Evolutionary conservation across 345 rosid genomes (phyloP), one percentile per base, ranked within the genome.

Genomic region (Euphorbia lathyris): DNA sequence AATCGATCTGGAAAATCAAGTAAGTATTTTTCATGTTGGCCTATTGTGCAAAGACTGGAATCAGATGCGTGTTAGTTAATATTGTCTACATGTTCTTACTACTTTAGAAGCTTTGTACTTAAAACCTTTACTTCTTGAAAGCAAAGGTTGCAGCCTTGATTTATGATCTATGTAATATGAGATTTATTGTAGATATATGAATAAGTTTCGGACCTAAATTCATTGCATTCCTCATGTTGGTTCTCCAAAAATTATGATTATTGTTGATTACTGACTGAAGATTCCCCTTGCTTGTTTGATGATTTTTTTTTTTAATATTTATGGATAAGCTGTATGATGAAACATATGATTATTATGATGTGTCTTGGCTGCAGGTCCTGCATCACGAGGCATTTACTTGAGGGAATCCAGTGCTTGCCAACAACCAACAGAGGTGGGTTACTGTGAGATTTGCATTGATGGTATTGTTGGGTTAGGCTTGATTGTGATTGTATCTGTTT

Each of bases 351-450:
- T 67, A 29, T 48, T 57, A 2, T 74, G 45, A 30, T 71, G 56
- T 32, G 23, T 66, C 80, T 43, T 78, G 45, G 74, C 58, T 66
- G 80, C 89, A 95, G 99, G 89, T 77, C 91, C 97, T 63, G 68
- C 85, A 55, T 85, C 84, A 68, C 86, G 97, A n/a, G 98, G 98
- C 69, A 85, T 92, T 79, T 92, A 95, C 82, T 82, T 95, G 68
- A 86, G 98, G 84, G 98, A 95, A 65, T 85, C 89, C 72, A 75
- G 80, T 67, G 77, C 86, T 74, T 84, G 94, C 82, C 78, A 67
- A 78, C 91, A 83, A 66, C 79, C 90, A 72, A 76, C 94, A 36
- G 97, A 95, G 99, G 99, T 90, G 74, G 63, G 82, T 34, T 72
- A 38, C 69, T 76, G 22, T 51, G 68, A 62, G 48, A 61, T 51